Conservation (phyloP, 2,329 filamentous ascomycete species). For the Claviceps sp. region DNA sequence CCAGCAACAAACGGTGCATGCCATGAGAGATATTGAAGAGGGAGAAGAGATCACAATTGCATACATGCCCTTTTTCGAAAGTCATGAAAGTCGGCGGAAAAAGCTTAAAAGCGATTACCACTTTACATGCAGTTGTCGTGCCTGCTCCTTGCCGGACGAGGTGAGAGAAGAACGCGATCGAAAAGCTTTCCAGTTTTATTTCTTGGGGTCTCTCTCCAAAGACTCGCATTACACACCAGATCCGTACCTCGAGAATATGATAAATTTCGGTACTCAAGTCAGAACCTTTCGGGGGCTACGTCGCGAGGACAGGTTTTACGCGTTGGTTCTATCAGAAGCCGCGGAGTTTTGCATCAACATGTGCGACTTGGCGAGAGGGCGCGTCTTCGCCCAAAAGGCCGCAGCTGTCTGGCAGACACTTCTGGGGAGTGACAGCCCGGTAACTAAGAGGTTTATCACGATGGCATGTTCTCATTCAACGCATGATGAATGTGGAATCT, state of each 20-base stretch:
- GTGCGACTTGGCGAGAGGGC: background rate
- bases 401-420: background rate
- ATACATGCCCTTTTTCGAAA: no score
- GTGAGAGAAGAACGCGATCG: background rate
- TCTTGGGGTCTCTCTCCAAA: background rate
- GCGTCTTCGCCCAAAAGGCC: background rate
- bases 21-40: no score
- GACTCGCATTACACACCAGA: no score
- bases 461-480: background rate
- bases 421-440: background rate
- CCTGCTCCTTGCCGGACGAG: background rate
- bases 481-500: background rate
- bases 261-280: background rate
- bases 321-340: background rate
- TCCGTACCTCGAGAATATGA: background rate
- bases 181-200: background rate
- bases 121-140: background rate
- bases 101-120: background rate
- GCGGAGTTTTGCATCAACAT: background rate
- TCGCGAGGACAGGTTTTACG: background rate
- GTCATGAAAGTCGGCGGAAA: background rate
- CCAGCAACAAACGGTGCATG: no score
- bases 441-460: no score
- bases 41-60: no score
- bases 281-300: background rate